phyloP scores from a whole-genome alignment of 2,329 filamentous ascomycete genomes.

The Colletotrichum neosansevieriae region DNA sequence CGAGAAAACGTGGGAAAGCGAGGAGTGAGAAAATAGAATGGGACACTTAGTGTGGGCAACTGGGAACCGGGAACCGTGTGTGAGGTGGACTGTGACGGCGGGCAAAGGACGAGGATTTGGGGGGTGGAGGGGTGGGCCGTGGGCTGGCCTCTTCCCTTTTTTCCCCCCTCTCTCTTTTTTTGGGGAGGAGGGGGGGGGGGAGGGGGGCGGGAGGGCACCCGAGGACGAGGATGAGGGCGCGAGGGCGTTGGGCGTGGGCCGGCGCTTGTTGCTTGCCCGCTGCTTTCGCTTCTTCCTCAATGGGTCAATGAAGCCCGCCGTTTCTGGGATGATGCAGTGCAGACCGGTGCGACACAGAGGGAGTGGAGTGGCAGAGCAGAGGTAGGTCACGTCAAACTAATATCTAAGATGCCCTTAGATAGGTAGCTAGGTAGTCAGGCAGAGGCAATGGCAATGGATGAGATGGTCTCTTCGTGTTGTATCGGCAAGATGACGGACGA shows the following conservation, averaged over 20 bases:
- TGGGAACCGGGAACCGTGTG: slow-evolving; percentile 1
- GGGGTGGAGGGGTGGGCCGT: slow-evolving; percentile 11
- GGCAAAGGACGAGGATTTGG: not conserved
- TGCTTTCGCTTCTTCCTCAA: not conserved
- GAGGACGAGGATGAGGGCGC: not conserved
- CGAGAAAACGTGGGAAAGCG: slow-evolving; percentile 20
- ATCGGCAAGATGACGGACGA: no score
- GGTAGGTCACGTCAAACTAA: not conserved
- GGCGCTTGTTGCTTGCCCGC: not conserved
- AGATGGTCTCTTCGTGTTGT: no score
- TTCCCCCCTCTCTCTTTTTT: not conserved
- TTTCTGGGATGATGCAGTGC: slow-evolving; percentile 28
- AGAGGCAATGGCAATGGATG: no score
- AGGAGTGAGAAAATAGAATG: slow-evolving; percentile 40
- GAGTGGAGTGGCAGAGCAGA: not conserved
- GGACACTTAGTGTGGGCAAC: slow-evolving; percentile 12
- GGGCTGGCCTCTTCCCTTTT: not conserved
- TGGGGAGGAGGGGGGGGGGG: not conserved
- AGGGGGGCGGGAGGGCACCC: not conserved
- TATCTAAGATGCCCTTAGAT: not conserved
- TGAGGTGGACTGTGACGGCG: slow-evolving; percentile 14
- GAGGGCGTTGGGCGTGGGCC: slow-evolving; percentile 3
- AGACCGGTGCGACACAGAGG: no score
- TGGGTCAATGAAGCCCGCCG: slow-evolving; percentile 2
- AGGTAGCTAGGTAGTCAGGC: not conserved